phyloP scores from a whole-genome alignment of 805 yeast species.

The Brettanomyces naardenensis region DNA sequence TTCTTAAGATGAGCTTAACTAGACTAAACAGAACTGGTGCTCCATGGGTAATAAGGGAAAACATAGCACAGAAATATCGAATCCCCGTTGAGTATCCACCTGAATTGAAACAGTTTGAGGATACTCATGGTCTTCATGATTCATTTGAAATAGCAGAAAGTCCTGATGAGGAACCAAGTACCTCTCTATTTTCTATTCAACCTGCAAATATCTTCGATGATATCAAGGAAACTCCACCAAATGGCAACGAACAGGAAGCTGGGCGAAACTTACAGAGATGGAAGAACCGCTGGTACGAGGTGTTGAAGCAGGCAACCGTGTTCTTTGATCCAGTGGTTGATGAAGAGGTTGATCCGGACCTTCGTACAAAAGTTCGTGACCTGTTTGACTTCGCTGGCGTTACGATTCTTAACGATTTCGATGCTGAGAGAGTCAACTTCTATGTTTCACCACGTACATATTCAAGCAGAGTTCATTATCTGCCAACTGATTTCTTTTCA shows the following conservation, averaged over 20 bases:
- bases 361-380: slow-evolving; percentile 34
- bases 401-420: slow-evolving; percentile 36
- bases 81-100: slow-evolving; percentile 56
- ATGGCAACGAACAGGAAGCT: slow-evolving; percentile 24
- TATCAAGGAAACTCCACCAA: slow-evolving; percentile 30
- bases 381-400: slow-evolving; percentile 44
- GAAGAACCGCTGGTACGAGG: slow-evolving; percentile 46
- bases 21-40: slow-evolving; percentile 83
- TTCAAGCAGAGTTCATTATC: slow-evolving; percentile 28
- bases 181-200: not conserved
- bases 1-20: slow-evolving; percentile 68
- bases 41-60: slow-evolving; percentile 88
- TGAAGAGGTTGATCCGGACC: slow-evolving; percentile 29
- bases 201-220: slow-evolving; percentile 22
- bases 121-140: slow-evolving; percentile 2
- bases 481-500: slow-evolving; percentile 38
- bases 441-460: slow-evolving; percentile 40
- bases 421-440: slow-evolving; percentile 34
- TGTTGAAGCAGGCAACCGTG: slow-evolving; percentile 37
- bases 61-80: slow-evolving; percentile 62
- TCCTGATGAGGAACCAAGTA: not conserved
- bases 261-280: slow-evolving; percentile 41
- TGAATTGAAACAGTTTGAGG: slow-evolving; percentile 33
- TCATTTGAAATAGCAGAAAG: no score
- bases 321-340: slow-evolving; percentile 37